Evolutionary conservation across 2,329 filamentous ascomycete genomes (phyloP).

Genomic region (Lachnellula hyalina): DNA sequence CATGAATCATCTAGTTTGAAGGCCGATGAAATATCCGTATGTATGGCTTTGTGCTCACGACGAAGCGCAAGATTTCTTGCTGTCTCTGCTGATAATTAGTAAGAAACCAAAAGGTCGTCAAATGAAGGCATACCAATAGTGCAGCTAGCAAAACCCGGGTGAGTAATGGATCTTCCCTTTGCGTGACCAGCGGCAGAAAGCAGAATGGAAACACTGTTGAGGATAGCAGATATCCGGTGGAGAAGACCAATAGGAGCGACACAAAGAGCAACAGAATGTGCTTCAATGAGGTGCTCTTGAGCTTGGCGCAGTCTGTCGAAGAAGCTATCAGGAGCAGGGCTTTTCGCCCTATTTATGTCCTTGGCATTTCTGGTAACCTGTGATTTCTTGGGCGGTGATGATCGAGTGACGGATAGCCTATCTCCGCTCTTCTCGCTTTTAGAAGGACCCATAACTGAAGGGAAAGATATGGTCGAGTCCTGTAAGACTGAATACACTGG

Average conservation of each 20-base stretch:
- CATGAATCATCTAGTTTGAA: conserved; percentile 31
- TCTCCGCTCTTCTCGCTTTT: conserved; percentile 22
- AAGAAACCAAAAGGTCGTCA: neutral
- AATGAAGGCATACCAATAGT: conserved; percentile 38
- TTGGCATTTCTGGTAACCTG: conserved; percentile 9
- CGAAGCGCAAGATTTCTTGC: conserved; percentile 64
- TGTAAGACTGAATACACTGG: conserved; percentile 85
- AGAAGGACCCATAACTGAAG: conserved; percentile 47
- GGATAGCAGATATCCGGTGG: conserved; percentile 55
- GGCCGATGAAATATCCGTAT: conserved; percentile 17
- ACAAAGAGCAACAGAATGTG: conserved; percentile 45
- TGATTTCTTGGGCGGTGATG: conserved; percentile 22
- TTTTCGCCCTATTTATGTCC: conserved; percentile 10
- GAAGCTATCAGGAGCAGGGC: conserved; percentile 27
- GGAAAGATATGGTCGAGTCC: conserved; percentile 87
- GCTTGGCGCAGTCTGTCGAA: conserved; percentile 50
- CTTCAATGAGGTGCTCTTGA: conserved; percentile 59
- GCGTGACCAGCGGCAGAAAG: conserved; percentile 55
- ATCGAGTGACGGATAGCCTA: conserved; percentile 14
- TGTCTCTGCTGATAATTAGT: conserved; percentile 43
- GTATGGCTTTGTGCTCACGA: conserved; percentile 55
- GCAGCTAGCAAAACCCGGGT: conserved; percentile 55
- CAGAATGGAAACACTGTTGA: conserved; percentile 61
- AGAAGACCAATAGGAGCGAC: conserved; percentile 52
- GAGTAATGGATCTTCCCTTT: conserved; percentile 41